Evolutionary conservation across 2,329 filamentous ascomycete species (phyloP).

Genomic region (Arthrobotrys entomopaga): DNA sequence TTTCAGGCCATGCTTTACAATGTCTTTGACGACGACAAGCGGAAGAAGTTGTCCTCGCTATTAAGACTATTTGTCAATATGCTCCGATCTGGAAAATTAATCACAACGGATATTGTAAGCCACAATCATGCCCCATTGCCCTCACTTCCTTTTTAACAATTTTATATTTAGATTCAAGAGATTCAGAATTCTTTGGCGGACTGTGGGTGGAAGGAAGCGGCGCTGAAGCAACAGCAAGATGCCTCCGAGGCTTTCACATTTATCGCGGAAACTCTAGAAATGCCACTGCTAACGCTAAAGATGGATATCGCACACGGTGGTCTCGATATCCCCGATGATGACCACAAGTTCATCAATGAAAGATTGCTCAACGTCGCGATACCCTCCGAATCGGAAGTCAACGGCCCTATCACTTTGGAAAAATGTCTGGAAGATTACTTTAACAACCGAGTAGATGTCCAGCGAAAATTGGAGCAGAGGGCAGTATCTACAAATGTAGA

Average conservation of each 20-base stretch:
- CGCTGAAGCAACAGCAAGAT: conserved; percentile 84
- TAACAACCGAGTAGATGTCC: conserved; percentile 90
- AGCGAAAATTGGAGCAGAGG: conserved; percentile 74
- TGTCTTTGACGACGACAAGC: conserved; percentile 76
- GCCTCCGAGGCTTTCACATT: conserved; percentile 95
- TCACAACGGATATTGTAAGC: conserved; percentile 81
- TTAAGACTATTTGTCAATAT: conserved; percentile 93
- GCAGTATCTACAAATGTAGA: conserved; percentile 62
- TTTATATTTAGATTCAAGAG: conserved; percentile 72
- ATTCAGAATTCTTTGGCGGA: conserved; percentile 83
- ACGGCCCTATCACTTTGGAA: conserved; percentile 79
- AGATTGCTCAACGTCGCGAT: conserved; percentile 89
- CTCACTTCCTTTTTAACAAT: neutral
- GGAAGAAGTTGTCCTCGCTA: conserved; percentile 78
- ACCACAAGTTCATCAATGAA: conserved; percentile 95
- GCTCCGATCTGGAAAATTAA: conserved; percentile 82
- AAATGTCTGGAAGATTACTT: conserved; percentile 93
- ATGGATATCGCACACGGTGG: conserved; percentile 95
- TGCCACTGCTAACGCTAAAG: conserved; percentile 88
- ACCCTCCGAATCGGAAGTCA: conserved; percentile 74
- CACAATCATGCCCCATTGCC: neutral
- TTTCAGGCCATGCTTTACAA: conserved; percentile 75
- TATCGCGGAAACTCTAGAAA: conserved; percentile 86
- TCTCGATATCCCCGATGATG: conserved; percentile 81
- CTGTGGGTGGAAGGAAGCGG: conserved; percentile 89